Base-by-base conservation (phyloP, 2,329 filamentous ascomycete genomes). In the Xylariaceae sp. region DNA sequence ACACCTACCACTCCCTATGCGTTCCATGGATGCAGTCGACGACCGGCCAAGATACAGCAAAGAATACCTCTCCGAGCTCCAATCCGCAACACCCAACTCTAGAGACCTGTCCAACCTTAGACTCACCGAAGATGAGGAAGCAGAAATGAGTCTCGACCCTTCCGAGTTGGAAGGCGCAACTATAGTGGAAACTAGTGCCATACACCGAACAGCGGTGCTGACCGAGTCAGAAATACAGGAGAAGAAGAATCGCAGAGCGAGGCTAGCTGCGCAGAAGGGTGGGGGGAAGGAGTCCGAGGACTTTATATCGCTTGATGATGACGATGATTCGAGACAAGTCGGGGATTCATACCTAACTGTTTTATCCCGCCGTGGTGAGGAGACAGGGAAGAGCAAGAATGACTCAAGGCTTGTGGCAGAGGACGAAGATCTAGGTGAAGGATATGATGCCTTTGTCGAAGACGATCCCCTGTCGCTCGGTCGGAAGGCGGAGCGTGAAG, bases 381-480 rank as follows among this genome's bases (percentile, higher is more conserved):
- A 7, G 4, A 7, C 22, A 4, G 44, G 66, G 45, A 71, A 76
- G 48, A 10, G 41, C 51, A 70, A 80, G 1, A 64, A 77, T 45
- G 79, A 90, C 53, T 87, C 86, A 6, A 80, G 92, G 1, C 77
- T 97, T 2, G 80, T 90, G 6, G 81, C 78, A 39, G 90, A 96
- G 32, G 92, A 97, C 60, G 92, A 97, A 65, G 90, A 97, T 62
- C 79, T 96, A 0, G 89, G 88, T 35, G 94, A 97, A 70, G 91
- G 90, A 0, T 97, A 95, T 59, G 92, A 97, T 52, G 86, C 92
- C 47, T 96, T 89, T 60, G 89, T 94, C 9, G 88, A 94, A 38
- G 89, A 96, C 63, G 90, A 88, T 9, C 82, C 82, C 7, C 81
- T 96, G 10, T 81, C 88, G 1, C 75, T 96, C 0, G 89, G 90